Base-by-base conservation (phyloP, 2,329 filamentous ascomycete genomes). In the Fragosphaeria purpurea region DNA sequence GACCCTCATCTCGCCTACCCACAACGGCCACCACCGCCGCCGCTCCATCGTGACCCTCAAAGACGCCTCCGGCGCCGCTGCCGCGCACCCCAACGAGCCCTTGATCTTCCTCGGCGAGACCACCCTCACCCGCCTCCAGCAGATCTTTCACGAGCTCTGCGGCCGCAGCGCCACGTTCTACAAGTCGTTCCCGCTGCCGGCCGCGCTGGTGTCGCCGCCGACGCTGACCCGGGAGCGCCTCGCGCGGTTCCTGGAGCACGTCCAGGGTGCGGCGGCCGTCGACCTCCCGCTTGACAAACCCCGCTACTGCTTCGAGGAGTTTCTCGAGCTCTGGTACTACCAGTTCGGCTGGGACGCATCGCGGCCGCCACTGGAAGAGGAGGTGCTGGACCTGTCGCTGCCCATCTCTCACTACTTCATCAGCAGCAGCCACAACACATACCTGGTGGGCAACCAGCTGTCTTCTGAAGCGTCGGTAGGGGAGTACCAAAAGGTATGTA, bases 381-480 rank as follows among this genome's bases (percentile, higher is more conserved):
- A 68, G 34, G 60, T 68, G 55, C 72, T 79, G 52, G 83, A 89
- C 61, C 63, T 81, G 35, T 76, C 76, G 0, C 79, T 77, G 48
- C 86, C 88, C 4, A 74, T 95, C 52, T 87, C 85, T 44, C 88
- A 94, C 63, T 96, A 96, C 70, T 96, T 88, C 65, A 90, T 96
- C 64, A 95, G 85, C 55, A 94, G 88, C 58, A 95, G 88, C 62
- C 90, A 96, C 71, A 96, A 96, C 64, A 96, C 90, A 0, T 96
- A 95, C 64, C 72, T 95, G 41, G 83, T 83, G 2, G 90, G 90
- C 2, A 89, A 95, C 60, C 91, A 96, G 66, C 74, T 93, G 41
- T 83, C 80, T 53, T 88, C 88, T 44, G 80, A 81, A 53, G 85
- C 86, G 53, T 88, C 85, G 33, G 80, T 84, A 0, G 82, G 89